Evolutionary conservation across 2,329 filamentous ascomycete genomes (phyloP).

Genomic region (Cordyceps cicadae): DNA sequence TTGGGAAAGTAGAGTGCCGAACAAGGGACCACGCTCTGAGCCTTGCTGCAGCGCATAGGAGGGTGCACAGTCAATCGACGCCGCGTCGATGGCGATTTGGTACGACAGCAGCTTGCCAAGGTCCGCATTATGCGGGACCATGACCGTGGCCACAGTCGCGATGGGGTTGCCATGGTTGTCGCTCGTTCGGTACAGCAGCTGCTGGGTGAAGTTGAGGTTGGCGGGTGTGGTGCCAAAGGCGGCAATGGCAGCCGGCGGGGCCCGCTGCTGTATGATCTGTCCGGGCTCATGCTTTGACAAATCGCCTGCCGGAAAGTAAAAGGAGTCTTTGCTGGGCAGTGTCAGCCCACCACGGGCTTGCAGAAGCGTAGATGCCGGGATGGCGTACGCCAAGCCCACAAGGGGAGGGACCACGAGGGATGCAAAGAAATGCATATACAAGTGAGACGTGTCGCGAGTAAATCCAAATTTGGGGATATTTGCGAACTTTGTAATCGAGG

Average conservation of each 20-base stretch:
- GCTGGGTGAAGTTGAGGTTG: slow-evolving; percentile 17
- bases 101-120: slow-evolving; percentile 30
- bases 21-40: slow-evolving; percentile 13
- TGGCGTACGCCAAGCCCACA: background rate
- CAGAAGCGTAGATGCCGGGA: background rate
- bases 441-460: background rate
- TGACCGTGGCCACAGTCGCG: slow-evolving; percentile 29
- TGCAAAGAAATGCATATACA: background rate
- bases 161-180: slow-evolving; percentile 27
- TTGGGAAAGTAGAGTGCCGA: slow-evolving; percentile 22
- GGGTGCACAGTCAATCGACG: slow-evolving; percentile 27
- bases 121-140: slow-evolving; percentile 26
- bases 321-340: slow-evolving; percentile 19
- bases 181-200: slow-evolving; percentile 33
- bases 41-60: slow-evolving; percentile 18
- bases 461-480: background rate
- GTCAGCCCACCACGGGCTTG: slow-evolving; percentile 14
- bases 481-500: background rate
- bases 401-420: background rate
- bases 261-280: slow-evolving; percentile 12
- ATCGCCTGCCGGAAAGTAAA: slow-evolving; percentile 13
- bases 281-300: slow-evolving; percentile 5
- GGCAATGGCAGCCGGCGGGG: slow-evolving; percentile 11
- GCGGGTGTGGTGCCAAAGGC: slow-evolving; percentile 15
- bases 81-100: slow-evolving; percentile 32